Evolutionary conservation across 177 flowering plant genomes (phyloP).

Genomic region (Vitis hybrid): DNA sequence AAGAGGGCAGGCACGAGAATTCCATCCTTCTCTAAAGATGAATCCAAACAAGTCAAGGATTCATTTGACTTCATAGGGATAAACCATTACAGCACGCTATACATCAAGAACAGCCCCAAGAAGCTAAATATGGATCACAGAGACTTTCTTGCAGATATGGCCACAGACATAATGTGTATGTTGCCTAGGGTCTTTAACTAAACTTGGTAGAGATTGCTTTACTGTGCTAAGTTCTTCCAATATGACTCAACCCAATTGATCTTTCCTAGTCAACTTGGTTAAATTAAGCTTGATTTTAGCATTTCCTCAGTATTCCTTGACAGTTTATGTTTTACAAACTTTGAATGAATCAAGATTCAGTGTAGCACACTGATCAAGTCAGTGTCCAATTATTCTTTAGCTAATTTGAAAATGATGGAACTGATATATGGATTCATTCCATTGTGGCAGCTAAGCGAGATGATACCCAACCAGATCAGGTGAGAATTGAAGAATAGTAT

Average conservation of each 20-base stretch:
- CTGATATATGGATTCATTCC: too few relatives aligned
- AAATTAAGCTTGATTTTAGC: too few relatives aligned
- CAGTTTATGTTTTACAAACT: too few relatives aligned
- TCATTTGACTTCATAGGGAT: slow-evolving; percentile 60
- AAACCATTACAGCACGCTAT: slow-evolving; percentile 35
- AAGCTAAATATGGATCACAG: slow-evolving; percentile 20
- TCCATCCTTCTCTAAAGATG: slow-evolving; percentile 41
- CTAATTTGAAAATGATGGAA: too few relatives aligned
- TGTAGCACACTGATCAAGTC: too few relatives aligned
- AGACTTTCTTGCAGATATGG: slow-evolving; percentile 35
- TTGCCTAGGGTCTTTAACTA: not conserved
- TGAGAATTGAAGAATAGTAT: not conserved
- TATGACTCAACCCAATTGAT: not conserved
- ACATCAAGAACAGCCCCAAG: slow-evolving; percentile 28
- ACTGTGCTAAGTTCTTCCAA: not conserved
- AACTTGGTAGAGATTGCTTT: not conserved
- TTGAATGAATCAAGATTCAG: too few relatives aligned
- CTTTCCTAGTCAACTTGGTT: too few relatives aligned
- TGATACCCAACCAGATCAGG: too few relatives aligned
- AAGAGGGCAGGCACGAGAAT: slow-evolving; percentile 41
- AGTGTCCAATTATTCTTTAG: too few relatives aligned
- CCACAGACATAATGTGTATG: slow-evolving; percentile 24
- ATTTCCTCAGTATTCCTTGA: too few relatives aligned
- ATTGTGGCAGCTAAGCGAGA: too few relatives aligned
- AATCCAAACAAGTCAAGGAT: slow-evolving; percentile 49